Evolutionary conservation across 345 rosid species (phyloP), one percentile per base, ranked within the genome.

Genomic region (Melastoma malabathricum): DNA sequence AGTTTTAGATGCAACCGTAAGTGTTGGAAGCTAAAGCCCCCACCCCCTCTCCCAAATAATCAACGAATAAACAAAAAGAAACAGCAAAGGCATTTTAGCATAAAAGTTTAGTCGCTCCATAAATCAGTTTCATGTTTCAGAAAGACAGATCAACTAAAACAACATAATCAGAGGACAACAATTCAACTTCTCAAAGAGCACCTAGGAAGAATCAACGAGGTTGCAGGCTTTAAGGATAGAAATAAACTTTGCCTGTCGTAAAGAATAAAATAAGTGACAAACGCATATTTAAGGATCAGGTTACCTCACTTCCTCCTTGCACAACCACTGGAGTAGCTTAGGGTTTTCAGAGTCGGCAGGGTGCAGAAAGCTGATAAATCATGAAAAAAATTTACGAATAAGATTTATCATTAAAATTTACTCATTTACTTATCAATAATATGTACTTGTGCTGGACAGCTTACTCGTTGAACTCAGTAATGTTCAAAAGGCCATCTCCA

Each of bases 281-380:
- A 12, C 10, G 18, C 18, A 5, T 47, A 10, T 47, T 15, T 47
- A 18, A 46, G 50, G 43, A 62, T 15, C 47, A 50, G 41, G 56
- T 56, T 70, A 92, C 98, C 97, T 87, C 60, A 84, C 86, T 83
- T 92, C 95, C 79, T 88, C 97, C 78, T 76, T 76, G 80, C 86
- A 81, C 60, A 93, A 64, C 99, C 99, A 93, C 46, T 64, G 66
- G 19, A 83, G 72, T 48, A 88, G 79, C 68, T 71, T 79, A 47
- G 73, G 78, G 62, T 76, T 93, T 72, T 81, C 81, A 73, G 81
- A 81, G 68, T 88, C 99, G 64, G 97, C 78, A n/a, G 99, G 99
- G 71, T 88, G 99, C 59, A 83, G 76, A 76, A 93, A 88, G 75
- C 97, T 88, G 71, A 59, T 51, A 49, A 68, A 47, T 15, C 12